A percentile compares a stretch with the other conserved stretches of the same genome.
These are phyloP conservation scores for Neurospora sp. DNA, from an alignment of 495 filamentous ascomycete species.

Conservation along the genomic window DNA sequence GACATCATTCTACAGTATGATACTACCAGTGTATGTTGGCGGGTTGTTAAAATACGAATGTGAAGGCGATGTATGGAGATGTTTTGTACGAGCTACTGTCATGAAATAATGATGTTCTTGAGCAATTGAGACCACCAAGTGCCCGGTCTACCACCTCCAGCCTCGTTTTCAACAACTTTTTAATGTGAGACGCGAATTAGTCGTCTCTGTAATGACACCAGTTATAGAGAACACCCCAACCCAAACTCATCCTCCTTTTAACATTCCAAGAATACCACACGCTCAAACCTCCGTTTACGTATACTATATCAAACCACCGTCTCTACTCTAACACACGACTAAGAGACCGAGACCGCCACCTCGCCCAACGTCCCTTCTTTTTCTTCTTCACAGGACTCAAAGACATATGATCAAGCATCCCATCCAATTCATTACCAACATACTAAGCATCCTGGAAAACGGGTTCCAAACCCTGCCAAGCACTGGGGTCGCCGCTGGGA, in stretches of 20 bases:
- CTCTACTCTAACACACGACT: neutral
- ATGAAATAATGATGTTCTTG: neutral
- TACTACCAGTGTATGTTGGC: no score
- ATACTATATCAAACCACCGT: neutral
- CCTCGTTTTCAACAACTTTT: neutral
- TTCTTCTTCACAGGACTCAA: neutral
- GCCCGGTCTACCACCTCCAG: neutral
- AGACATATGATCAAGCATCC: neutral
- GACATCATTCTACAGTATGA: no score
- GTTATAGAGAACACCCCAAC: neutral
- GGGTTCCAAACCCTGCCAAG: conserved; percentile 41
- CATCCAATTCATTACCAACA: neutral
- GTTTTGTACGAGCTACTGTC: neutral
- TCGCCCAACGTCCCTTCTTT: neutral
- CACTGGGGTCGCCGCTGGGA: conserved; percentile 27
- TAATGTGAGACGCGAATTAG: neutral
- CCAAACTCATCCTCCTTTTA: neutral
- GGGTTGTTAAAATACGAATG: neutral
- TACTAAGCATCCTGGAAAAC: conserved; percentile 22
- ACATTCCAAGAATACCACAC: neutral
- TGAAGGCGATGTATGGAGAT: neutral
- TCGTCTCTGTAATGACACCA: neutral
- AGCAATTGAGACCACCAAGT: neutral
- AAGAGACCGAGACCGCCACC: neutral
- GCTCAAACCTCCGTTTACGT: neutral